Evolutionary conservation across 129 eudicot species (phyloP).

Genomic region (Tagetes erecta): DNA sequence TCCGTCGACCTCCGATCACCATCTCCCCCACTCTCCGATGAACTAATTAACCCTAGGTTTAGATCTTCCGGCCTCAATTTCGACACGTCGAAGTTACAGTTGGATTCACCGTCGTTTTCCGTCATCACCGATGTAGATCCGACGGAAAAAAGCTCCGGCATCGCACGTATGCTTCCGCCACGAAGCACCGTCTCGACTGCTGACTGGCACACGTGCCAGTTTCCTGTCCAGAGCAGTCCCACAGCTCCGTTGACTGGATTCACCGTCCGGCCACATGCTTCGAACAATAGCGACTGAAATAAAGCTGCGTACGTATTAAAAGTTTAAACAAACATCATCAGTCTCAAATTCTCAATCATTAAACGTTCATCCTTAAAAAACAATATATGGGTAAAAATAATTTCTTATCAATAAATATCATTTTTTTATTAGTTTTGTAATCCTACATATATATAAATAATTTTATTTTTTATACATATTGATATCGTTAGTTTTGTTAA

Average conservation of each 20-base stretch:
- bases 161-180: slow-evolving; percentile 53
- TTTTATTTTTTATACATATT: too few relatives aligned
- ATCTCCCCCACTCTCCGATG: slow-evolving; percentile 25
- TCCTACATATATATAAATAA: too few relatives aligned
- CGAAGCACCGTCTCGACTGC: slow-evolving; percentile 78
- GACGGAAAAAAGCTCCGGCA: slow-evolving; percentile 46
- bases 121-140: slow-evolving; percentile 24
- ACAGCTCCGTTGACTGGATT: slow-evolving; percentile 83
- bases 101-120: slow-evolving; percentile 38
- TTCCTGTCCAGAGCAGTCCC: slow-evolving; percentile 73
- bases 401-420: too few relatives aligned
- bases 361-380: too few relatives aligned
- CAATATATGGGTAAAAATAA: too few relatives aligned
- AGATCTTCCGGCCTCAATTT: slow-evolving; percentile 35
- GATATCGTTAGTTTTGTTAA: too few relatives aligned
- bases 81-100: slow-evolving; percentile 35
- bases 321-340: slow-evolving; percentile 5
- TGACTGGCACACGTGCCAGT: slow-evolving; percentile 77
- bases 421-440: too few relatives aligned
- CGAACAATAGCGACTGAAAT: slow-evolving; percentile 67
- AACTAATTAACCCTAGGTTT: slow-evolving; percentile 29
- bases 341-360: not conserved
- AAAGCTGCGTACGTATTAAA: slow-evolving; percentile 40
- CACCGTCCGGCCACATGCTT: slow-evolving; percentile 86
- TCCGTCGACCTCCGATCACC: slow-evolving; percentile 40